Evolutionary conservation across 2,329 filamentous ascomycete species (phyloP), one percentile per base, ranked within the genome.

Genomic region (Diaporthe sp.): DNA sequence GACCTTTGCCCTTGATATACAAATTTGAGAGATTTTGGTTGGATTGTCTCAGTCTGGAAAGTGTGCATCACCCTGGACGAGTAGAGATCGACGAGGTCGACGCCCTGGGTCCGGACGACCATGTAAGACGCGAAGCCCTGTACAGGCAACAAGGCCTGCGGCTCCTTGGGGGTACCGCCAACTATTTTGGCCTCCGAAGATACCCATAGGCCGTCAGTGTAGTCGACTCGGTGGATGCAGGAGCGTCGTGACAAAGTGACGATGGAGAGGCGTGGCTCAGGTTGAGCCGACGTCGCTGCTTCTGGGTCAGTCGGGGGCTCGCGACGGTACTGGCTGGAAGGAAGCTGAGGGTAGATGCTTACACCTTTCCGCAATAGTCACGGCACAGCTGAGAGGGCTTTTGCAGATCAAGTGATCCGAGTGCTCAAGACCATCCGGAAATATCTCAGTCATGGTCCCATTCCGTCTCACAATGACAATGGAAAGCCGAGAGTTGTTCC

Each of bases 391-490:
- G 12, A 93, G 81, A 1, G 88, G 85, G 71, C 86, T 89, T 39
- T 86, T 87, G 79, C 89, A 91, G 46, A 93, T 86, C 22, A 81
- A 79, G 74, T 88, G 86, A 39, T 88, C 86, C 34, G 80, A 83
- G 5, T 83, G 81, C 59, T 85, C 82, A 31, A 84, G 85, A 39
- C 82, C 84, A 22, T 87, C 87, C 22, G 89, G 83, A 67, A 87
- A 86, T 15, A 93, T 82, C 79, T 94, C 91, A 0, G 87, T 88
- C 80, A 95, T 84, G 4, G 87, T 86, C 0, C 94, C 94, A 72
- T 93, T 92, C 22, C 90, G 88, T 49, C 90, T 90, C 8, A 95
- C 87, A 10, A 95, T 81, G 12, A 94, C 81, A 1, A 95, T 82
- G 15, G 87, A 85, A 1, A 88, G 87, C 1, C 85, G 81, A 1